Conservation (phyloP, 495 filamentous ascomycete species). For the Cairneyella variabilis region DNA sequence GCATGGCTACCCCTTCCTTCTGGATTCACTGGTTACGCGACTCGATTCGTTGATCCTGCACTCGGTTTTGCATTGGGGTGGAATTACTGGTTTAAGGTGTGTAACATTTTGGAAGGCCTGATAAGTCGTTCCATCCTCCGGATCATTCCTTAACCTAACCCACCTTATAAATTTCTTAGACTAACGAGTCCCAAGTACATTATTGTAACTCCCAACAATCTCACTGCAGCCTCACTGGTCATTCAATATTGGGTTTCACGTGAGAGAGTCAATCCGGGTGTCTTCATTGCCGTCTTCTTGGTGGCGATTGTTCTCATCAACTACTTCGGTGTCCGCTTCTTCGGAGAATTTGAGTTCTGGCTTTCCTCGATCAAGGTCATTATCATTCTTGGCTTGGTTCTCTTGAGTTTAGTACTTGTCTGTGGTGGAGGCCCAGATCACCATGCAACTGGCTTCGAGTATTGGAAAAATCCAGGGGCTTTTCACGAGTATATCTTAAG, state of each 20-base stretch:
- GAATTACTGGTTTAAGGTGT: slow-evolving; percentile 27
- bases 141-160: too few relatives aligned
- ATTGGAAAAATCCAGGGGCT: slow-evolving; percentile 68
- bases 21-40: slow-evolving; percentile 27
- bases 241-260: slow-evolving; percentile 69
- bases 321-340: slow-evolving; percentile 63
- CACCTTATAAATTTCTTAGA: slow-evolving; percentile 48
- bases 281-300: slow-evolving; percentile 72
- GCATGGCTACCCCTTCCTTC: slow-evolving; percentile 65
- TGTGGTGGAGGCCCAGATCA: slow-evolving; percentile 36
- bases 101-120: too few relatives aligned
- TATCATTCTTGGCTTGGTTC: slow-evolving; percentile 55
- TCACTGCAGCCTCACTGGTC: slow-evolving; percentile 62
- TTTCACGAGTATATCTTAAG: slow-evolving; percentile 43
- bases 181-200: slow-evolving; percentile 16
- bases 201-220: slow-evolving; percentile 24
- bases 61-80: slow-evolving; percentile 23
- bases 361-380: slow-evolving; percentile 72
- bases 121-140: too few relatives aligned
- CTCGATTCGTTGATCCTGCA: slow-evolving; percentile 25
- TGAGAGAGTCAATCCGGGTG: slow-evolving; percentile 49
- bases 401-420: slow-evolving; percentile 28
- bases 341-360: slow-evolving; percentile 71
- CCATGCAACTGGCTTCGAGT: slow-evolving; percentile 52
- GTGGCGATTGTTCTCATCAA: slow-evolving; percentile 63